Evolutionary conservation across 768 basidiomycete genomes (phyloP), one percentile per base, ranked within the genome.

Genomic region (Collybia sp.): DNA sequence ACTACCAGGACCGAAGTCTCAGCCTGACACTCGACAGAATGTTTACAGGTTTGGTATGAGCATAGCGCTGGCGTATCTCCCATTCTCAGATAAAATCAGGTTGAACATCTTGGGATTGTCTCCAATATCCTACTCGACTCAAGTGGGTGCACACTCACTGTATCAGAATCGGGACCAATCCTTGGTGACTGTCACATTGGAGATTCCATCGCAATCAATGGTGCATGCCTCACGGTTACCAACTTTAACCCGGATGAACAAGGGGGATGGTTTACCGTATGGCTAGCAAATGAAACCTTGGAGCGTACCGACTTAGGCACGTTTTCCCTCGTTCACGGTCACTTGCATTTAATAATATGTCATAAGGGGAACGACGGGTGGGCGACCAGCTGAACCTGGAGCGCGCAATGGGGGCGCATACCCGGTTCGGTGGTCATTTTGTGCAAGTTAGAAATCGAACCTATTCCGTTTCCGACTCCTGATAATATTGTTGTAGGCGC

Each of bases 261-360:
- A 2, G 83, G 80, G 1, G 90, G 90, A 5, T 87, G 80, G 77
- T 98, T 99, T 73, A 88, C 80, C 58, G 91, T 97, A 40, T 95
- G 93, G 77, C 70, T 99, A 40, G 94, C 95, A 38, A 94, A 95
- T 55, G 96, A 99, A 72, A 98, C 96, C 12, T 68, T 99, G 48
- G 75, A 80, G 44, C 73, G 92, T 63, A 97, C 94, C 2, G 89
- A 97, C 68, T 70, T 98, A 30, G 96, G 95, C 89, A 59, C 55
- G 70, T 49, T 18, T 12, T 17, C 32, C 11, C 19, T 19, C 32
- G 33, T 32, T 30, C 38, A 6, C n/a, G 18, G 17, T 45, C n/a
- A 30, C 25, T 25, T 8, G 41, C 40, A 34, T 18, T 30, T 33
- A 11, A 57, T 43, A 5, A 32, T 47, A 30, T 30, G 5, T 19